Evolutionary conservation across 768 basidiomycete species (phyloP), one percentile per base, ranked within the genome.

Genomic region (Gymnopilus dilepis): DNA sequence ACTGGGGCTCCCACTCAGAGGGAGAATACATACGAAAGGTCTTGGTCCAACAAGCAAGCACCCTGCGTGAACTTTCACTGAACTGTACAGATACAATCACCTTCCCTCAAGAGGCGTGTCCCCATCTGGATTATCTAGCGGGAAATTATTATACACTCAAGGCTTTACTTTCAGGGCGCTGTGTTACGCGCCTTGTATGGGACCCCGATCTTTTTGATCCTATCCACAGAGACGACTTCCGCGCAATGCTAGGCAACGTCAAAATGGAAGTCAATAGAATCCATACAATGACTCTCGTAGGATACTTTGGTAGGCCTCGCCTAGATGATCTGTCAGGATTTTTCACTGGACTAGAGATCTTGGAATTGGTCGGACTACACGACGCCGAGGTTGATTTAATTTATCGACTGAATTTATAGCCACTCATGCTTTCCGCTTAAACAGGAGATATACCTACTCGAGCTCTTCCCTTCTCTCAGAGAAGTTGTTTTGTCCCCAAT

Each of bases 1-100:
- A 45, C 15, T 60, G 59, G 59, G 30, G 52, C 24, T 24, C 19
- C 24, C 42, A 55, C n/a, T 45, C 42, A 2, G 59, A 60, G 17
- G 59, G 48, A 37, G 42, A 43, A 12, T 15, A 26, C 28, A 60
- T 60, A 21, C 11, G 21, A 9, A 40, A 34, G 3, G 17, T 60
- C 5, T 26, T 60, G 4, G 33, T 26, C 6, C 38, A 47, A 22
- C 59, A 60, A 24, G 43, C 22, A 45, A 12, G 1, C 28, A 34
- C 53, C 1, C 28, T 60, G 11, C 24, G 21, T 9, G 42, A 60
- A 7, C 33, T 60, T 17, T 43, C 33, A 17, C 7, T 60, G 6
- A 6, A n/a, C 21, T 19, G 50, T n/a, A n/a, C n/a, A n/a, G n/a
- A n/a, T n/a, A n/a, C n/a, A n/a, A n/a, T 95, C 72, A 88, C n/a